Evolutionary conservation across 2,329 filamentous ascomycete genomes (phyloP), one percentile per base, ranked within the genome.

Genomic region (Tricladium varicosporioides): DNA sequence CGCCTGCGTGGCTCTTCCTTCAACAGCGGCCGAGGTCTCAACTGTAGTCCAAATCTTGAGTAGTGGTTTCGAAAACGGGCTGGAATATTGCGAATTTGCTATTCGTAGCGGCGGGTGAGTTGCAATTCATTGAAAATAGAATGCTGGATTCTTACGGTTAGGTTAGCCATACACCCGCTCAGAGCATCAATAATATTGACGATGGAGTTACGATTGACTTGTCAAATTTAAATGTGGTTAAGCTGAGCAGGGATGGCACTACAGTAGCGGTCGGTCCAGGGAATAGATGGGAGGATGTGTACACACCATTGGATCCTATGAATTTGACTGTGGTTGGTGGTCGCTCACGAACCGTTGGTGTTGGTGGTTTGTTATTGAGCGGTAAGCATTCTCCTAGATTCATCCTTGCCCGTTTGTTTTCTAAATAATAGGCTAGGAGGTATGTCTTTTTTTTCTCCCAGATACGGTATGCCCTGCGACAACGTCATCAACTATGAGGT

Each of bases 401-500:
- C 3, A 15, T 15, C 14, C n/a, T 19, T n/a, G 14, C 45, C 9
- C 13, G 42, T 42, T 9, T 19, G 18, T 2, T 16, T 19, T 33
- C 15, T 43, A 22, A 11, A 10, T 51, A 27, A 27, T 27, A 27
- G 22, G 22, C 7, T 15, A 52, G 40, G 50, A 5, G 51, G 51
- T 9, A 10, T 60, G 8, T 59, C 55, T 7, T 47, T 60, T 60
- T 44, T 65, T 18, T 52, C 52, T 18, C 51, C 56, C 5, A 67
- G 70, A 51, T 75, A 78, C 55, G 78, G 78, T 15, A 79, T 74
- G 73, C 73, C 76, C 7, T 74, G 73, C 16, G 75, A 77, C 59
- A 77, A 76, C 50, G 71, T 79, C 9, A 66, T 75, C 22, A 73
- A 76, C 51, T 76, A 69, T 45, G 73, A 80, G 53, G 33, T 55